Evolutionary conservation across 257 asterid genomes (phyloP), one percentile per base, ranked within the genome.

Genomic region (Solanum chilense): DNA sequence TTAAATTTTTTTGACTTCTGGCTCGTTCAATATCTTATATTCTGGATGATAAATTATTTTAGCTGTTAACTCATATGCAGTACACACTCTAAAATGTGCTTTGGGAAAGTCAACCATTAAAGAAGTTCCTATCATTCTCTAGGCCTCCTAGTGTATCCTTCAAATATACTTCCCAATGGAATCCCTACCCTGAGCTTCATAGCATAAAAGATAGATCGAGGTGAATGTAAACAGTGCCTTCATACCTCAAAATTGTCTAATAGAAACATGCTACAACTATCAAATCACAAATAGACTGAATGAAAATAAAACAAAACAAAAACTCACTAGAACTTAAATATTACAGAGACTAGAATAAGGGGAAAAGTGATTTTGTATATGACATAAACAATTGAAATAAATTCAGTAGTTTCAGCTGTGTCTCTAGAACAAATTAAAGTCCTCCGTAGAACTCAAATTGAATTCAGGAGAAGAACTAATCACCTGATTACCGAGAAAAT

Each of bases 401-500:
- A 52, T 78, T 45, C 15, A 78, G 62, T 15, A 10, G 56, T 44
- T 78, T 78, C 64, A 78, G 62, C 49, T 5, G 33, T 44, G 12
- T n/a, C 58, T 76, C 13, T 9, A 15, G 33, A 75, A 41, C 52
- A 75, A 75, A 75, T 14, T 20, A 23, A 75, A 75, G 21, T 44
- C 20, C 1, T 15, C 45, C 45, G 25, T 14, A 77, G 7, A 83
- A 25, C 37, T 44, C 23, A 58, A 25, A 62, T 80, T 18, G 1
- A 47, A 52, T 3, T 27, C 35, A 52, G 25, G 11, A 10, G 41
- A 80, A 15, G 41, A 81, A 81, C 23, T 49, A 47, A 49, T 47
- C 29, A 95, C 99, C 88, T 95, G 98, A 91, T 97, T 97, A 62
- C 99, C 99, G 9, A 97, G 96, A 86, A 97, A 97, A 94, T 97